Evolutionary conservation across 73 alveolate species (phyloP), one percentile per base, ranked within the genome.

Genomic region (Urostyla sp.): DNA sequence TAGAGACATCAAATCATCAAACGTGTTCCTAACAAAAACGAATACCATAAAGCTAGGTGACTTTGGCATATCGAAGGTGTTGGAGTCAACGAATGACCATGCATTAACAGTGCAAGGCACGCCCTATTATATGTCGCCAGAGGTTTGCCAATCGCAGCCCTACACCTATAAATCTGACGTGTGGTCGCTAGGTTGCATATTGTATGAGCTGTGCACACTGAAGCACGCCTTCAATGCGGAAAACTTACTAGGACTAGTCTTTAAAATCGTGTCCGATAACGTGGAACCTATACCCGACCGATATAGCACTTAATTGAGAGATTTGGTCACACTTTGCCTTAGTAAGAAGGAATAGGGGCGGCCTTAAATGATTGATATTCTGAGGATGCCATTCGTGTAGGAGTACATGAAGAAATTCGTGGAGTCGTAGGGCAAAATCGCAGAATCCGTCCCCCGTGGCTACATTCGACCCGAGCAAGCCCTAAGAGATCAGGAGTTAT

Each of bases 131-230:
- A 88, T 88, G 95, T 66, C 88, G 48, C 95, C 95, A 3, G 95
- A 97, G 76, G 99, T 97, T 15, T 97, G 99, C 87, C 92, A 95
- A 87, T 94, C 89, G 74, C 79, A 89, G 60, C 98, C 99, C 7
- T 97, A 97, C 72, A 92, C 97, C 49, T 92, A 78, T 79, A 94
- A 95, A 89, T 91, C 98, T 24, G 99, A 97, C 87, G 96, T 96
- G 3, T 97, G 99, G 99, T 94, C 98, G 18, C 85, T 97, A 5
- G 99, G 99, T 16, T 97, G 99, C 73, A 96, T 97, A n/a, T 77
- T 97, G 7, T 96, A 94, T 77, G 99, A 97, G 88, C 89, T 97
- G 49, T 97, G 99, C 61, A 85, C 97, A 10, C 92, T 97, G 23
- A 87, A 75, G 72, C 98, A 95, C 67, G 99, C 99, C 6, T 97